Evolutionary conservation across 352 stramenopile species (phyloP).

Genomic region (Pythium periplocum): DNA sequence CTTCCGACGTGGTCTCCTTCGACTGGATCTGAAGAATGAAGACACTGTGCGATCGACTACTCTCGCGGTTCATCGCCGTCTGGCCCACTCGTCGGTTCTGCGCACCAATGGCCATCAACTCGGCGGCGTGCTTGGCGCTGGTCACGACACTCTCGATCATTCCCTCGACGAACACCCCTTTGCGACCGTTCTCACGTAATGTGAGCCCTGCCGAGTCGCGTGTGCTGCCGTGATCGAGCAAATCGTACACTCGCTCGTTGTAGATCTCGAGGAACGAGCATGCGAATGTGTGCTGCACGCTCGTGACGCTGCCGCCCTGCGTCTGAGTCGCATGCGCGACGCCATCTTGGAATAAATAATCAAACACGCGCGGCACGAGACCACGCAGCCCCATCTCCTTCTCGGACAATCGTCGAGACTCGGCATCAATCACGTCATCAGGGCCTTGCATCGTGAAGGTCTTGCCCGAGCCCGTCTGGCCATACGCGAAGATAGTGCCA

Average conservation of each 20-base stretch:
- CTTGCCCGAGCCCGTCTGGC: slow-evolving; percentile 80
- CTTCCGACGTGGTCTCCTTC: slow-evolving; percentile 46
- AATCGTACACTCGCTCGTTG: slow-evolving; percentile 92
- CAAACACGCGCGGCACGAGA: slow-evolving; percentile 76
- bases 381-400: slow-evolving; percentile 42
- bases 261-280: slow-evolving; percentile 95
- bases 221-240: slow-evolving; percentile 67
- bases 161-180: slow-evolving; percentile 72
- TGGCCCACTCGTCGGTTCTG: slow-evolving; percentile 76
- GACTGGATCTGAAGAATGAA: slow-evolving; percentile 81
- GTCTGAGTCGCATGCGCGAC: neutral
- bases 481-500: slow-evolving; percentile 85
- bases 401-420: slow-evolving; percentile 19
- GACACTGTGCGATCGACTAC: slow-evolving; percentile 79
- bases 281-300: slow-evolving; percentile 59
- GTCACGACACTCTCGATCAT: slow-evolving; percentile 70
- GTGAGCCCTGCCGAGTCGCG: slow-evolving; percentile 55
- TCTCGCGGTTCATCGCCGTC: slow-evolving; percentile 85
- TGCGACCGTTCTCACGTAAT: slow-evolving; percentile 67
- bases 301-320: slow-evolving; percentile 11
- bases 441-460: slow-evolving; percentile 85
- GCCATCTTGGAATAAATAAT: slow-evolving; percentile 76
- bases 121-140: slow-evolving; percentile 54
- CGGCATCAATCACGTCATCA: slow-evolving; percentile 56
- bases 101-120: slow-evolving; percentile 71